Base-by-base conservation (phyloP, 495 filamentous ascomycete species). In the Achaetomiella virescens region DNA sequence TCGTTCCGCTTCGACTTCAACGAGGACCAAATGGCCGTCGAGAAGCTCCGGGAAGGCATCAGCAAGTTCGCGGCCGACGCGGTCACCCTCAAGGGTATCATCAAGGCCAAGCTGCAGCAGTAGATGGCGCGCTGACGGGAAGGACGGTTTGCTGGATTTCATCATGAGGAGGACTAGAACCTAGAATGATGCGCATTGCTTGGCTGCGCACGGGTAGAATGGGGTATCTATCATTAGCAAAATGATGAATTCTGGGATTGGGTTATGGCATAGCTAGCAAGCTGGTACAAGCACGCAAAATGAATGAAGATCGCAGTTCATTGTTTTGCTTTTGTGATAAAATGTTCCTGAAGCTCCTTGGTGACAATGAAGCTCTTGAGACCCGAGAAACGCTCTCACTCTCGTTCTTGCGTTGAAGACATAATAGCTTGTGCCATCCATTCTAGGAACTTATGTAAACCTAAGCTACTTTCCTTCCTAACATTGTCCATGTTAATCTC, bases 1-100 rank as follows among this genome's bases (percentile, higher is more conserved):
- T 65, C 75, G 31, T 99, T 96, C 90, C 91, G 93, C 70, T 99
- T 96, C 81, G 87, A 91, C 75, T 95, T 99, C 84, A 99, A 99
- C 80, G 93, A 97, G 80, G 89, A 99, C 70, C 82, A 89, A 58
- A 99, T 99, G 93, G 93, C 89, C 52, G 90, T 95, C 58, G 91
- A 97, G 84, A 99, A 99, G 86, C 83, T 99, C 59, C 84, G 90
- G 43, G 91, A 97, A 77, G 93, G 93, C 78, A 99, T 99, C 81
- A 92, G 88, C 77, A 96, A 95, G 75, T 99, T 99, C 71, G 91
- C 95, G 31, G 95, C 92, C 56, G 93, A 97, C 72, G 92, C 93
- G 48, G 80, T 89, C 57, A 92, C 89, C 49, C 86, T 99, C 57
- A 97, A 97, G 85, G 82, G 83, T 53, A 91, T 95, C 63, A 81